Evolutionary conservation across 331 rosid species (phyloP).

Genomic region (Ulmus americana): DNA sequence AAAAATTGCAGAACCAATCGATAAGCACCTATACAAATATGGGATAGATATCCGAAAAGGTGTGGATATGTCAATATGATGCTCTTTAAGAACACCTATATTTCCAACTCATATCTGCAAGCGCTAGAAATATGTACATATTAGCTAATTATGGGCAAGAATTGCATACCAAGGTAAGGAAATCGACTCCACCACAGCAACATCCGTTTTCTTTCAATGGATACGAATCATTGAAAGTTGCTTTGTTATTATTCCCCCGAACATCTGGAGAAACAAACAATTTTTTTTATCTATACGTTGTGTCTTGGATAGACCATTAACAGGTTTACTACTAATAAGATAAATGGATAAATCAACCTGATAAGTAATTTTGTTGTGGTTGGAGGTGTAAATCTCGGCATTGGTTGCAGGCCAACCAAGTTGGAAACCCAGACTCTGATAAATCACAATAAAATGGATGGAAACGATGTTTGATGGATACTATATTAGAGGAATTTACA

Average conservation of each 20-base stretch:
- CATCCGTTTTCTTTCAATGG: slow-evolving; percentile 32
- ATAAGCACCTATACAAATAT: background rate
- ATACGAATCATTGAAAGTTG: slow-evolving; percentile 14
- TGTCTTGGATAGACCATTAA: background rate
- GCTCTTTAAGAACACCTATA: background rate
- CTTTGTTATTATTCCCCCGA: slow-evolving; percentile 27
- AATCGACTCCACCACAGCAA: slow-evolving; percentile 79
- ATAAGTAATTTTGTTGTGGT: slow-evolving; percentile 20
- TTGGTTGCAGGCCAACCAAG: slow-evolving; percentile 62
- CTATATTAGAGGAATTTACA: slow-evolving; percentile 27
- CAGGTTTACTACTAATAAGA: background rate
- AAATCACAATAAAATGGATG: slow-evolving; percentile 66
- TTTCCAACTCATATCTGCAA: slow-evolving; percentile 4
- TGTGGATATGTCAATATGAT: background rate
- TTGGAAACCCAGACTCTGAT: slow-evolving; percentile 50
- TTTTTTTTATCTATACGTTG: slow-evolving; percentile 8
- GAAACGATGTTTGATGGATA: slow-evolving; percentile 40
- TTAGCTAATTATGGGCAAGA: slow-evolving; percentile 15
- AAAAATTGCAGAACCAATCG: background rate
- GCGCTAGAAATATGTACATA: slow-evolving; percentile 13
- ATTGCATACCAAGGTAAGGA: slow-evolving; percentile 64
- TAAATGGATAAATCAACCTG: slow-evolving; percentile 41
- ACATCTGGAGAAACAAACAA: slow-evolving; percentile 36
- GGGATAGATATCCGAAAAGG: background rate
- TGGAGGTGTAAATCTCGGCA: slow-evolving; percentile 34